phyloP scores from a whole-genome alignment of 371 early-diverging fungal species.

The Rhizopus delemar region DNA sequence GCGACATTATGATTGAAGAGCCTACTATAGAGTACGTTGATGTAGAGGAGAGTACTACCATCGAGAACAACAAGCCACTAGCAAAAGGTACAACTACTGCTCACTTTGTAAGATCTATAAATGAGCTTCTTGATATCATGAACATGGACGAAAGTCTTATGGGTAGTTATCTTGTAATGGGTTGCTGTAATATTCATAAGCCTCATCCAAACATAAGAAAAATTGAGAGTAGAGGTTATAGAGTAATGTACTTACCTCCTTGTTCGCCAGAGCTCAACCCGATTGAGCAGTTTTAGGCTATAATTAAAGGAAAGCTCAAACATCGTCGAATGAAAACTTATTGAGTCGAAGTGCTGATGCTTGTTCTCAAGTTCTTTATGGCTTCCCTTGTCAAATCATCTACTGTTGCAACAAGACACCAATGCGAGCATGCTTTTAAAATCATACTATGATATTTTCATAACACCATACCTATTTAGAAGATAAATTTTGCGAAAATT shows the following conservation, averaged over 20 bases:
- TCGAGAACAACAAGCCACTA: conserved; percentile 9
- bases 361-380: not conserved
- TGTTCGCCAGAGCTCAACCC: conserved; percentile 16
- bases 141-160: conserved; percentile 11
- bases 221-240: conserved; percentile 13
- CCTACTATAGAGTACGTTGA: conserved; percentile 15
- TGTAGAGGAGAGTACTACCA: not conserved
- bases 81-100: conserved; percentile 19
- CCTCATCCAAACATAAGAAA: conserved; percentile 13
- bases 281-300: conserved; percentile 13
- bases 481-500: no score
- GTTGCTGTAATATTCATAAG: conserved; percentile 11
- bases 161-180: conserved; percentile 13
- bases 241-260: conserved; percentile 11
- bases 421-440: no score
- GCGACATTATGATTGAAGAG: conserved; percentile 13
- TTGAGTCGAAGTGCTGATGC: conserved; percentile 12
- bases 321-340: conserved; percentile 13
- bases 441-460: no score
- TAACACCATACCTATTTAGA: no score
- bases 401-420: no score
- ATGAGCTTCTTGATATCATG: conserved; percentile 17
- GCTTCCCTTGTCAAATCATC: no score
- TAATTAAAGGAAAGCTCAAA: conserved; percentile 19
- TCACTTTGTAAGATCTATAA: conserved; percentile 17